A percentile compares a stretch with the other conserved stretches of the same genome.
Conservation (phyloP, 345 rosid species). For the Limnanthes douglasii region DNA sequence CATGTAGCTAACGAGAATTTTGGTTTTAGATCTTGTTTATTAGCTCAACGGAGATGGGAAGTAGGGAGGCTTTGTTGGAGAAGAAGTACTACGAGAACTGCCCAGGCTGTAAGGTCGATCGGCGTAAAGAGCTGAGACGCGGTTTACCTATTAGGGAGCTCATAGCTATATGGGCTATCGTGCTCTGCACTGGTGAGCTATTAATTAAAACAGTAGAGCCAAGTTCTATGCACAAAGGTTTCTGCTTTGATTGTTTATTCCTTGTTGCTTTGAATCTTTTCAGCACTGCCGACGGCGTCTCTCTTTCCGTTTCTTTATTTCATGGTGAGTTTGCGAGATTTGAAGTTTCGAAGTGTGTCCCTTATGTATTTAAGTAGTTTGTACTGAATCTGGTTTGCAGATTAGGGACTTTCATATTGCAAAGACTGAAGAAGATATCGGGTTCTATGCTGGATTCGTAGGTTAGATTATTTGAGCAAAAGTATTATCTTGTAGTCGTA, state of each 20-base stretch:
- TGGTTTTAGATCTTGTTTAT: too few species aligned
- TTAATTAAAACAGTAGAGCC: neutral
- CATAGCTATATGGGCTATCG: conserved; percentile 36
- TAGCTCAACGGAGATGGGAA: too few species aligned
- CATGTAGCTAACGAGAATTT: too few species aligned
- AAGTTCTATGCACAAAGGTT: neutral
- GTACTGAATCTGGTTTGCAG: conserved; percentile 12
- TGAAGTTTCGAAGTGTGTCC: too few species aligned
- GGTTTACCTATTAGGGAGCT: conserved; percentile 27
- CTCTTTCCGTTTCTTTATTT: conserved; percentile 75
- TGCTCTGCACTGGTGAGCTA: conserved; percentile 35
- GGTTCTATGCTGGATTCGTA: conserved; percentile 60
- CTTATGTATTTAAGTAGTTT: neutral
- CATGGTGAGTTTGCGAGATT: conserved; percentile 44
- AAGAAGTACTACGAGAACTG: conserved; percentile 19
- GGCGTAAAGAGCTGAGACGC: conserved; percentile 13
- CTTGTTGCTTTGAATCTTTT: conserved; percentile 5
- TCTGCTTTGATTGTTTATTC: neutral
- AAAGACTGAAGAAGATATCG: conserved; percentile 56
- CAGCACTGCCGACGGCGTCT: conserved; percentile 71
- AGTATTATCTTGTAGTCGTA: neutral
- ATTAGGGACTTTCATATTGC: conserved; percentile 47
- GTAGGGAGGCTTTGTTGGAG: too few species aligned
- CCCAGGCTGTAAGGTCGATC: conserved; percentile 39
- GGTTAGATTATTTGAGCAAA: conserved; percentile 18